Percentiles rank a stretch among this genome's conserved stretches.
phyloP scores from a whole-genome alignment of 352 stramenopile species.

The Phytophthora multivora region DNA sequence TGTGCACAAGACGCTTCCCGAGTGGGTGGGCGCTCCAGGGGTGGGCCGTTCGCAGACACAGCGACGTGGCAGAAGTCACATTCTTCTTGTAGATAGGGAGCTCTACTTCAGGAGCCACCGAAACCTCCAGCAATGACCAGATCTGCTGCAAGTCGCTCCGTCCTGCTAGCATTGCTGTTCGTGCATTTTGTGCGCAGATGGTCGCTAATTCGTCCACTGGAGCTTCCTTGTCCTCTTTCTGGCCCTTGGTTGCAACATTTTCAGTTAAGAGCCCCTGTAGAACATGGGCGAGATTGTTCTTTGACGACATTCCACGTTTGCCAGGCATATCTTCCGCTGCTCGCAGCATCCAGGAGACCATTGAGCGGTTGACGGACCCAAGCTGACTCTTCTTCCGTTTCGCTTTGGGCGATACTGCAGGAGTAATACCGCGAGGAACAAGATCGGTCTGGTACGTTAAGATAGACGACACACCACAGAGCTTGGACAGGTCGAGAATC shows the following conservation, averaged over 20 bases:
- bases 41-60: conserved; percentile 49
- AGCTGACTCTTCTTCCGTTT: conserved; percentile 25
- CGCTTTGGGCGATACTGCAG: conserved; percentile 15
- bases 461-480: conserved; percentile 78
- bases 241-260: conserved; percentile 1
- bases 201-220: conserved; percentile 28
- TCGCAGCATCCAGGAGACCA: conserved; percentile 68
- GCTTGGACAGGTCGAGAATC: conserved; percentile 71
- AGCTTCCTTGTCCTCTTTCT: conserved; percentile 3
- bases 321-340: conserved; percentile 41
- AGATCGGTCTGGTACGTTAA: conserved; percentile 70
- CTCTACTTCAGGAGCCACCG: conserved; percentile 52
- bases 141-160: conserved; percentile 78
- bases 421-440: conserved; percentile 16
- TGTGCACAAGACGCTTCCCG: conserved; percentile 74
- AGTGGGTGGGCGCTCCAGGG: conserved; percentile 85
- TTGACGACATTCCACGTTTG: conserved; percentile 24
- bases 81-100: conserved; percentile 54
- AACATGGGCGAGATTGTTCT: conserved; percentile 51
- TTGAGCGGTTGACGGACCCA: conserved; percentile 45
- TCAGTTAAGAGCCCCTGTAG: conserved; percentile 45
- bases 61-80: conserved; percentile 16
- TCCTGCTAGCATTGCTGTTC: conserved; percentile 54
- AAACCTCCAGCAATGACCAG: conserved; percentile 81
- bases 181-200: conserved; percentile 68